phyloP scores from a whole-genome alignment of 345 rosid species.

The Psidium friedrichsthalianum region DNA sequence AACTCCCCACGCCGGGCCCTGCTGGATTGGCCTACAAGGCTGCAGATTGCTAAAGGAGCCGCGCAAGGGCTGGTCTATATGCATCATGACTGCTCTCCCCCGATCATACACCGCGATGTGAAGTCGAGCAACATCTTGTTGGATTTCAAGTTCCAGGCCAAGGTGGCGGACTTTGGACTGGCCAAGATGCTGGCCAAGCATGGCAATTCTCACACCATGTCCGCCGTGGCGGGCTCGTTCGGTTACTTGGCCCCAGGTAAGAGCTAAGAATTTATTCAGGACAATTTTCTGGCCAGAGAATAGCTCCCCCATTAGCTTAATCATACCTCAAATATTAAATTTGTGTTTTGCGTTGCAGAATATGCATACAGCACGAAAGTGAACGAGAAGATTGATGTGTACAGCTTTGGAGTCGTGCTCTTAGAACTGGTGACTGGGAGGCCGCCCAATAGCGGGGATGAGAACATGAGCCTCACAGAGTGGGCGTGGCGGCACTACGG shows the following conservation, averaged over 20 bases:
- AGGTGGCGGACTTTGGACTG: constrained; percentile 86
- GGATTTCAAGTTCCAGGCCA: constrained; percentile 64
- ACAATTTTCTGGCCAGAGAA: neutral
- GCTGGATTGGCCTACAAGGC: constrained; percentile 59
- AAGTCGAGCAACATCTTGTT: constrained; percentile 84
- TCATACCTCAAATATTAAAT: neutral
- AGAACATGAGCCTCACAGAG: constrained; percentile 64
- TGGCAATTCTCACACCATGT: constrained; percentile 63
- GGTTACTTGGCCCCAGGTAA: constrained; percentile 93
- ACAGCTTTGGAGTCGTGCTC: constrained; percentile 87
- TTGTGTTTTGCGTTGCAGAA: constrained; percentile 28
- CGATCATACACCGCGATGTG: constrained; percentile 77
- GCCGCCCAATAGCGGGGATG: constrained; percentile 53
- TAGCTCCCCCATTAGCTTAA: neutral
- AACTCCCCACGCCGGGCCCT: constrained; percentile 5
- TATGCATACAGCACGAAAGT: constrained; percentile 70
- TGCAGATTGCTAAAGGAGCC: constrained; percentile 73
- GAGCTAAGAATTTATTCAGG: neutral
- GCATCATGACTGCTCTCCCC: constrained; percentile 74
- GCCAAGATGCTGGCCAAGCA: constrained; percentile 60
- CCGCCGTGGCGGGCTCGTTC: constrained; percentile 79
- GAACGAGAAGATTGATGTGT: constrained; percentile 72
- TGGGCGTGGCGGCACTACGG: constrained; percentile 71
- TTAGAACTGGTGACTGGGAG: constrained; percentile 80
- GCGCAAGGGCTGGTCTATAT: constrained; percentile 83